Evolutionary conservation across 495 filamentous ascomycete species (phyloP).

Genomic region (Penicillium crystallinum): DNA sequence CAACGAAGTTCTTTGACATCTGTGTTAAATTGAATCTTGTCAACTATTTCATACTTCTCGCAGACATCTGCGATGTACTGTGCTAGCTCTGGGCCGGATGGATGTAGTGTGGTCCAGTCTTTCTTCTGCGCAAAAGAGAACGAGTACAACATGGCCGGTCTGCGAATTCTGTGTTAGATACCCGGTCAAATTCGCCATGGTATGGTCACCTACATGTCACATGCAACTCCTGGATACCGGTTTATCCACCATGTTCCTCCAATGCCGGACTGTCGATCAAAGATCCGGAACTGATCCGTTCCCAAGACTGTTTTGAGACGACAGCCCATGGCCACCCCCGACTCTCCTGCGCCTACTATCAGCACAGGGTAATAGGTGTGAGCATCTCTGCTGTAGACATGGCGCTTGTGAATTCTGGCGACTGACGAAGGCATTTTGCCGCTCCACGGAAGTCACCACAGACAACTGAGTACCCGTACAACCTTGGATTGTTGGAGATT

Average conservation of each 20-base stretch:
- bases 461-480: background rate
- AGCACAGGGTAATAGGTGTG: conserved; percentile 53
- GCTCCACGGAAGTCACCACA: background rate
- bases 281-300: conserved; percentile 60
- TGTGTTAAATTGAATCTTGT: conserved; percentile 56
- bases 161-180: conserved; percentile 14
- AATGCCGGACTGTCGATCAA: conserved; percentile 55
- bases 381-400: conserved; percentile 44
- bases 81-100: conserved; percentile 50
- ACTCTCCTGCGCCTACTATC: conserved; percentile 59
- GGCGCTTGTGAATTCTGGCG: conserved; percentile 39
- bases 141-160: conserved; percentile 55
- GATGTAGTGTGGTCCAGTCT: conserved; percentile 52
- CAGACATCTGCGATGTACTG: conserved; percentile 57
- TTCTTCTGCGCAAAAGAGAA: conserved; percentile 59
- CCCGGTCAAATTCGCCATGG: background rate
- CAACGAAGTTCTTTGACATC: conserved; percentile 44
- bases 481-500: background rate
- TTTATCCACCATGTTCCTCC: conserved; percentile 69
- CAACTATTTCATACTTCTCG: conserved; percentile 50
- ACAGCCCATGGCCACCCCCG: conserved; percentile 62
- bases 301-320: conserved; percentile 53
- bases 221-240: conserved; percentile 59
- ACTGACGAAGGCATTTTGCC: conserved; percentile 12
- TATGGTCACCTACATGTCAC: conserved; percentile 32